Base-by-base conservation (phyloP, 2,329 filamentous ascomycete genomes). In the Stagonosporopsis vannaccii region DNA sequence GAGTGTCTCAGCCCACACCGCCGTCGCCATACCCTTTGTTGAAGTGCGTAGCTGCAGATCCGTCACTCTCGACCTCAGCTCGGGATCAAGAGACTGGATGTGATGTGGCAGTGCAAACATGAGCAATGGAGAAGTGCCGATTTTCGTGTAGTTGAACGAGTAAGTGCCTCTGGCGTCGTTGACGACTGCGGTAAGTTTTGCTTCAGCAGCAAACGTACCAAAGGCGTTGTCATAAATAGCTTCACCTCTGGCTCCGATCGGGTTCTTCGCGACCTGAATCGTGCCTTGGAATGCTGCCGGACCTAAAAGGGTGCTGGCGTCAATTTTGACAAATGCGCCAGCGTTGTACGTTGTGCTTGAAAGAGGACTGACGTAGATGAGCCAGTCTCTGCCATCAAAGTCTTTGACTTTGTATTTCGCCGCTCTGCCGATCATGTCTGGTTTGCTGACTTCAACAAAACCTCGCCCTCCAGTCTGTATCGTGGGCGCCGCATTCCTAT, bases 71-170 rank as follows among this genome's bases (percentile, higher is more conserved):
- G 80, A 79, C 22, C 80, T 78, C 8, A 85, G 86, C 1, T 76
- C 75, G 0, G 75, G 65, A 62, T 91, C 85, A 58, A 98, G 93
- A 0, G 90, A 92, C 28, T 86, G 80, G 3, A 91, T 73, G 64
- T 98, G 95, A 74, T 98, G 95, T 20, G 93, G 92, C 43, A 99
- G 79, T 15, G 90, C 91, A 73, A 90, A 97, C 88, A 96, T 95
- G 61, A 95, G 81, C 20, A 97, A 80, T 3, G 81, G 84, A 15
- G 84, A 79, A 32, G 86, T 80, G 6, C 93, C 94, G 0, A 80
- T 83, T 68, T 91, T 94, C n/a, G 80, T 77, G 79, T 90, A 98
- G 0, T 78, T 77, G 54, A 98, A 85, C 0, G 79, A 85, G 73
- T 98, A 99, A 1, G 81, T 85, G 1, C 84, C 86, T 39, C 78